Evolutionary conservation across 73 alveolate genomes (phyloP).

Genomic region (Stentor roeselii): DNA sequence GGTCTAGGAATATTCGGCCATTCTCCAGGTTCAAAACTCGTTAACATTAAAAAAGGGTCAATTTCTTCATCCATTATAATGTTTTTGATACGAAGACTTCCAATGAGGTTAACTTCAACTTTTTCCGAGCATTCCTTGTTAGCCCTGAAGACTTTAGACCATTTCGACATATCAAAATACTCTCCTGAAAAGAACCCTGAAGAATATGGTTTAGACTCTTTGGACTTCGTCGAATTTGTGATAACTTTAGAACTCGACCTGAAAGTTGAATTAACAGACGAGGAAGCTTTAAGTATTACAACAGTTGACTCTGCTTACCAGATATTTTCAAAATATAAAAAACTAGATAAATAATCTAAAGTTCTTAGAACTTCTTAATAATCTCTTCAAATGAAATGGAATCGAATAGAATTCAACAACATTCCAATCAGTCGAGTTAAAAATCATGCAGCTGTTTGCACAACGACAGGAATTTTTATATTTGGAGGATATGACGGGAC

Average conservation of each 20-base stretch:
- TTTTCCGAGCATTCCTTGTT: neutral
- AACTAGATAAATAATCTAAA: neutral
- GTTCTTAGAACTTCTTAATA: no score
- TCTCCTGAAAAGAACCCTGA: neutral
- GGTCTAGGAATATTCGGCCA: neutral
- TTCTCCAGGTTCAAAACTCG: neutral
- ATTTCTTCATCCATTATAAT: neutral
- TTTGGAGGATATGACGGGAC: conserved; percentile 88
- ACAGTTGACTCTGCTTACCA: neutral
- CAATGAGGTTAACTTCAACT: no score
- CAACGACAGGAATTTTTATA: conserved; percentile 59
- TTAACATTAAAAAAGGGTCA: neutral
- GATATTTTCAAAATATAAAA: no score
- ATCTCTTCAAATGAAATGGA: conserved; percentile 26
- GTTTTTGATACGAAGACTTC: no score
- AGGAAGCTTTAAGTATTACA: neutral
- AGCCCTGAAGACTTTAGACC: neutral
- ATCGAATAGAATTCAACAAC: neutral
- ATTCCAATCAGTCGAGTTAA: conserved; percentile 28
- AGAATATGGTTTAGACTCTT: neutral
- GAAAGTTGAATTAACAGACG: neutral
- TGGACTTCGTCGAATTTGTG: neutral
- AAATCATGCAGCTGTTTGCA: conserved; percentile 80
- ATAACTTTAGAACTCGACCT: neutral
- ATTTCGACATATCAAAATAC: neutral